phyloP scores from a whole-genome alignment of 2,329 filamentous ascomycete genomes.

The Hypomyces perniciosus region DNA sequence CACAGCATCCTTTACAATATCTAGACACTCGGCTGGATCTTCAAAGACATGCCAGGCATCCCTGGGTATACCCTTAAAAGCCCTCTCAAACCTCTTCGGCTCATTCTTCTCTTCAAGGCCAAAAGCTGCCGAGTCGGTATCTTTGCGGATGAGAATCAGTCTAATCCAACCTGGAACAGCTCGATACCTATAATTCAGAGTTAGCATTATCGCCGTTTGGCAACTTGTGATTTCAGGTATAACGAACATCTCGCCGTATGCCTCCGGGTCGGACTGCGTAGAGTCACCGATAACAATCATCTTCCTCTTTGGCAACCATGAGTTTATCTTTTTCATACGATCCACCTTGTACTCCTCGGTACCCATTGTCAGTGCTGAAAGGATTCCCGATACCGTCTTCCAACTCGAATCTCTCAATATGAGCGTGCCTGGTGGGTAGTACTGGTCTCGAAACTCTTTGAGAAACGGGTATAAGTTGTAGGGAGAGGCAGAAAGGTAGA shows the following conservation, averaged over 20 bases:
- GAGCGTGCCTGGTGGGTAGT: conserved; percentile 74
- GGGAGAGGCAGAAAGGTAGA: conserved; percentile 89
- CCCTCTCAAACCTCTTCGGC: conserved; percentile 69
- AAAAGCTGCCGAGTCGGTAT: conserved; percentile 63
- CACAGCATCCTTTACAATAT: conserved; percentile 25
- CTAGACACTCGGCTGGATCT: conserved; percentile 59
- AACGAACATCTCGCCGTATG: conserved; percentile 72
- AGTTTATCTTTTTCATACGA: conserved; percentile 69
- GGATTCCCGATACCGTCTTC: conserved; percentile 75
- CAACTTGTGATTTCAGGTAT: neutral
- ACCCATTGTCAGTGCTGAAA: conserved; percentile 71
- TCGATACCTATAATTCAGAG: conserved; percentile 41
- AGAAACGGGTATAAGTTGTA: conserved; percentile 93
- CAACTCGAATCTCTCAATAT: conserved; percentile 80
- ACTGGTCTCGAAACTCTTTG: conserved; percentile 60
- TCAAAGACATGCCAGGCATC: conserved; percentile 78
- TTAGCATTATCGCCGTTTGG: conserved; percentile 14
- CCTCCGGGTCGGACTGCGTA: conserved; percentile 85
- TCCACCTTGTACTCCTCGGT: conserved; percentile 83
- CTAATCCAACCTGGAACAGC: conserved; percentile 70
- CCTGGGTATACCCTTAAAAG: conserved; percentile 69
- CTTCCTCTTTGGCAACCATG: conserved; percentile 71
- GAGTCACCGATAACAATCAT: conserved; percentile 86
- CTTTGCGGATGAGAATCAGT: conserved; percentile 80
- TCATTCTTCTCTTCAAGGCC: conserved; percentile 71